phyloP scores from a whole-genome alignment of 495 filamentous ascomycete genomes.

The Neurospora sp. region DNA sequence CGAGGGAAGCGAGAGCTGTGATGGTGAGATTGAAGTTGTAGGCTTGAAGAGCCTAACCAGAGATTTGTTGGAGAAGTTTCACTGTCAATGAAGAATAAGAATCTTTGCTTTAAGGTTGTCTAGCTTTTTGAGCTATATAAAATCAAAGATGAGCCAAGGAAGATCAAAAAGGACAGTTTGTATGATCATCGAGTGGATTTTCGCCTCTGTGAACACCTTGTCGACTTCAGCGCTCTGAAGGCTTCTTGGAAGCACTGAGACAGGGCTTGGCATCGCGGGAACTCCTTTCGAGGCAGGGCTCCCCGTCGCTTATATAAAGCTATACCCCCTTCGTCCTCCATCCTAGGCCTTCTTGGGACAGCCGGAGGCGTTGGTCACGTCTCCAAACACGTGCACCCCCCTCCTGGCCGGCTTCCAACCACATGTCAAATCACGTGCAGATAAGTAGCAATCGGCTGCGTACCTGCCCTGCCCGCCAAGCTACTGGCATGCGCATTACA shows the following conservation, averaged over 20 bases:
- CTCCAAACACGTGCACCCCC: no score
- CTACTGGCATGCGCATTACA: background rate
- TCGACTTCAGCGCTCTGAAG: background rate
- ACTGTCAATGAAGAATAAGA: background rate
- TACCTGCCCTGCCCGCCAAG: background rate
- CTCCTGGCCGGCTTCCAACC: background rate
- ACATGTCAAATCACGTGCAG: background rate
- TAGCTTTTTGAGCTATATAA: background rate
- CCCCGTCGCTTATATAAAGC: no score
- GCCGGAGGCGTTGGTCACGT: no score
- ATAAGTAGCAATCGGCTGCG: background rate
- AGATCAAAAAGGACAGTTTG: constrained; percentile 23
- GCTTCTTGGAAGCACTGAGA: no score
- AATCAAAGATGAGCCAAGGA: constrained; percentile 12
- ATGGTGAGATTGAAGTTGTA: background rate
- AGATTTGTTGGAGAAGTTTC: background rate
- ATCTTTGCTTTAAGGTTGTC: no score
- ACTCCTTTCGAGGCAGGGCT: no score
- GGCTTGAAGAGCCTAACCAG: background rate
- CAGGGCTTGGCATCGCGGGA: no score
- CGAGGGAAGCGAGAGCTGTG: background rate
- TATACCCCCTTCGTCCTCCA: no score
- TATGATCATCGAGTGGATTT: background rate
- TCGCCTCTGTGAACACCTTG: constrained; percentile 1
- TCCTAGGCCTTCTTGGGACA: no score